Base-by-base conservation (phyloP, 2,329 filamentous ascomycete genomes). In the Aspergillus neoniger region DNA sequence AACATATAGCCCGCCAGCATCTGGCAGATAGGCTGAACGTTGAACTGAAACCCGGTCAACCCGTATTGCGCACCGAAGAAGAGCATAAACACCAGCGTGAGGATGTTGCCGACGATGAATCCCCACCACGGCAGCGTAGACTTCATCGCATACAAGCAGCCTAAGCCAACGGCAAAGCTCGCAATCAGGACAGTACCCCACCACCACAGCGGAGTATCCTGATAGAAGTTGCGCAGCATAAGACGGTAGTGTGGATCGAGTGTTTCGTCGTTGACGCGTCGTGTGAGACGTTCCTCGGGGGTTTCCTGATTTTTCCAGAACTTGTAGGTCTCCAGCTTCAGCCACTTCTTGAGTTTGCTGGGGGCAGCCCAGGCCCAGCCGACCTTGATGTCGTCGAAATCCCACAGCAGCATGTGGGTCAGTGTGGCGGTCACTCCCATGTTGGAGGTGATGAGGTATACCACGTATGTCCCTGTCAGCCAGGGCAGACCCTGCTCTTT, bases 1-100 rank as follows among this genome's bases (percentile, higher is more conserved):
- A 55, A 55, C 53, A 55, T 55, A 9, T 55, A 55, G 15, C 53
- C 53, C 10, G 53, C 53, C 53, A 55, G 23, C 53, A 55, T 55
- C 39, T 55, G 53, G 38, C 53, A 55, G 23, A 55, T 55, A 7
- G 53, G 53, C 25, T 55, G 53, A 7, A 55, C 53, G 25, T 55
- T 55, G 25, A 55, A 55, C n/a, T 55, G 53, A 23, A 55, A 55
- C 2, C 53, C 53, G 1, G 53, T 55, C 10, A 55, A 25, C 1
- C 53, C 53, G 30, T 55, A 55, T n/a, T 55, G 53, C 6, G 53
- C 39, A 7, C 53, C 53, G 10, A 55, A 55, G 41, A 55, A 55
- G 39, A 55, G 53, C 53, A 55, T 55, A n/a, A 55, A 55, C 5
- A 55, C 7, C 12, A 55, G 53, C 2, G 53, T 44, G 17, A 55